Base-by-base conservation (phyloP, 768 basidiomycete species). In the Lentinula boryana region DNA sequence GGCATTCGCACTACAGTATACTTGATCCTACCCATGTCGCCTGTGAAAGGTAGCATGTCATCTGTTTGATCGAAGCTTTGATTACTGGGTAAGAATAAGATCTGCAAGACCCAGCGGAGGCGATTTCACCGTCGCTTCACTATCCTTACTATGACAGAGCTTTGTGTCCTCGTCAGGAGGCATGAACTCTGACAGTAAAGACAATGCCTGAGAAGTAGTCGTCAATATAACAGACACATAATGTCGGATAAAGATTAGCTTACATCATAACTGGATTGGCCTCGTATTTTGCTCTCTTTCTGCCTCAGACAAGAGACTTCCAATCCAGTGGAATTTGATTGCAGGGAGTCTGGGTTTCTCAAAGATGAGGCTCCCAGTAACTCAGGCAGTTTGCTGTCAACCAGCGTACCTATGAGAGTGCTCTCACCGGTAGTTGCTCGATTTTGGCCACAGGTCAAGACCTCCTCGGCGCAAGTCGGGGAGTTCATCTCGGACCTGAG, bases 131-230 rank as follows among this genome's bases (percentile, higher is more conserved):
- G 50, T 32, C 32, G 2, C 50, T 18, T 23, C 48, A 7, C 13
- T 9, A 50, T 9, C 21, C 7, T n/a, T 10, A 9, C n/a, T 10
- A 10, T 50, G 7, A 3, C 12, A 10, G n/a, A 6, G 21, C 18
- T 27, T n/a, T n/a, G 10, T 13, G 18, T 31, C 15, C 41, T 64
- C 70, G 40, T 78, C 82, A 35, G 84, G 83, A 15, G 86, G 87
- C 62, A 89, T 74, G 65, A 89, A 78, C 59, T 85, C 83, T 23
- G 82, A 78, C 60, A 90, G 75, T 55, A 84, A 75, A 27, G 82
- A 76, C 21, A 88, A 79, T 35, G 82, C 84, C 87, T 87, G 68
- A 49, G 62, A 49, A 44, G 32, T 7, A 21, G 7, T 65, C 75
- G 36, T 43, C 41, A 43, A 43, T 43, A n/a, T 5, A 43, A 16